These are phyloP conservation scores for Suhomyces kunorum DNA, from an alignment of 1,139 yeast genomes.

Conservation along the genomic window DNA sequence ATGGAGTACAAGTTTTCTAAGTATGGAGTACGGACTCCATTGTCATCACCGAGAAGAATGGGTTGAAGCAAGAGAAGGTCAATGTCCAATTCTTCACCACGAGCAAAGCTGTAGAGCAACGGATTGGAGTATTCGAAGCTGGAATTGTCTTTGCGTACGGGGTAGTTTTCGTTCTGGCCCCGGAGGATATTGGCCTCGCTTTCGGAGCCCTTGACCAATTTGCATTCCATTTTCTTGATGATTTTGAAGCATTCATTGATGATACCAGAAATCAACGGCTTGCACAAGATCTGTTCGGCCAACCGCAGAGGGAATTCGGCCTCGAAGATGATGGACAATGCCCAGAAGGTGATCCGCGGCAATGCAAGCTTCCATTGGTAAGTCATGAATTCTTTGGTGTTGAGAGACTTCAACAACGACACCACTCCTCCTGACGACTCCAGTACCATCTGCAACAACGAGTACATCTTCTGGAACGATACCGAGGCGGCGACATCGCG, in stretches of 20 bases:
- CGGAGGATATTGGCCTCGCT: slow-evolving; percentile 60
- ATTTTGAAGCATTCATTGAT: slow-evolving; percentile 73
- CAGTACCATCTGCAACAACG: slow-evolving; percentile 37
- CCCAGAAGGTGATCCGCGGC: slow-evolving; percentile 76
- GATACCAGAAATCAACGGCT: slow-evolving; percentile 80
- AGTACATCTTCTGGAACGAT: slow-evolving; percentile 32
- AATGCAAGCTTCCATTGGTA: slow-evolving; percentile 86
- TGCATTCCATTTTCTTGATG: slow-evolving; percentile 77
- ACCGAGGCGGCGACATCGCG: slow-evolving; percentile 17
- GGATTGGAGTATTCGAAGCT: slow-evolving; percentile 49
- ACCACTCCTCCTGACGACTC: slow-evolving; percentile 35
- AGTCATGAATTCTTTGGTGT: slow-evolving; percentile 61
- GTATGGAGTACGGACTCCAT: slow-evolving; percentile 83
- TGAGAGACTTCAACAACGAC: slow-evolving; percentile 49
- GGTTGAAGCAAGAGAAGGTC: slow-evolving; percentile 83
- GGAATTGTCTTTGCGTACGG: slow-evolving; percentile 26
- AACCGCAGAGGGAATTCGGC: slow-evolving; percentile 61
- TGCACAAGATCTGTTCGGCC: slow-evolving; percentile 69
- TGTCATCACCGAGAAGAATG: slow-evolving; percentile 82
- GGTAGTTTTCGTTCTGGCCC: slow-evolving; percentile 52
- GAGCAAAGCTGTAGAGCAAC: slow-evolving; percentile 61
- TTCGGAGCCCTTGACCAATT: slow-evolving; percentile 63
- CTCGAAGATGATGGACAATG: slow-evolving; percentile 73
- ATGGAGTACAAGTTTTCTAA: slow-evolving; percentile 83
- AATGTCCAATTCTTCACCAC: slow-evolving; percentile 56